Conservation (phyloP, 345 rosid species). For the Pugionium cornutum region DNA sequence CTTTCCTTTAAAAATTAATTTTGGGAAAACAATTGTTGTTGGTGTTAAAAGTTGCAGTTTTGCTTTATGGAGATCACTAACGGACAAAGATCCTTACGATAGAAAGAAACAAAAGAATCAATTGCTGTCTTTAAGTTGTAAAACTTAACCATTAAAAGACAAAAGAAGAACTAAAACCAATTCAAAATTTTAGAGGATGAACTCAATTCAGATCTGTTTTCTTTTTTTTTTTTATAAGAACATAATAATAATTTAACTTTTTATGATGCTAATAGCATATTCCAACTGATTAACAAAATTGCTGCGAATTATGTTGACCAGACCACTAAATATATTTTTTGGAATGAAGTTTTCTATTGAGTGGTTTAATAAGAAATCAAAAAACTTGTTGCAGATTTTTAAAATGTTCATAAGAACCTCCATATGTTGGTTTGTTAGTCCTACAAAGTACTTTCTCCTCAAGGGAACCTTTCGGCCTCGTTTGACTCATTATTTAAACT, state of each 20-base stretch:
- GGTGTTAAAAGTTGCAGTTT: constrained; percentile 6
- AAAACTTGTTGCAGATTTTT: too few species aligned
- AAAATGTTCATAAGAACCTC: too few species aligned
- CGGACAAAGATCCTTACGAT: constrained; percentile 20
- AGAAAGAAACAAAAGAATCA: constrained; percentile 8
- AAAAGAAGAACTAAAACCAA: background rate
- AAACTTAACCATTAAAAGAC: background rate
- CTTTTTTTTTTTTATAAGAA: background rate
- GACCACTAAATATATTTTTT: background rate
- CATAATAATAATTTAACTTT: too few species aligned
- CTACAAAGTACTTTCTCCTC: too few species aligned
- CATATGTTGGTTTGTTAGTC: too few species aligned
- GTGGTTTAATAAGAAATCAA: too few species aligned
- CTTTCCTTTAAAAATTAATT: background rate
- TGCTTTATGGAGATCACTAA: background rate
- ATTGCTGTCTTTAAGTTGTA: constrained; percentile 13
- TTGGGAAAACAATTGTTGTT: background rate
- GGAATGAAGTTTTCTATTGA: background rate
- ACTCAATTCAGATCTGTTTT: constrained; percentile 34
- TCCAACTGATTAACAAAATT: background rate
- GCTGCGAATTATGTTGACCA: background rate
- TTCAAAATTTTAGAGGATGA: constrained; percentile 8
- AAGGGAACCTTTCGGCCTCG: too few species aligned
- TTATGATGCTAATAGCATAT: constrained; percentile 1
- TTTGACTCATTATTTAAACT: too few species aligned